Base-by-base conservation (phyloP, 2,329 filamentous ascomycete species). In the Arthrinium phaeospermum region DNA sequence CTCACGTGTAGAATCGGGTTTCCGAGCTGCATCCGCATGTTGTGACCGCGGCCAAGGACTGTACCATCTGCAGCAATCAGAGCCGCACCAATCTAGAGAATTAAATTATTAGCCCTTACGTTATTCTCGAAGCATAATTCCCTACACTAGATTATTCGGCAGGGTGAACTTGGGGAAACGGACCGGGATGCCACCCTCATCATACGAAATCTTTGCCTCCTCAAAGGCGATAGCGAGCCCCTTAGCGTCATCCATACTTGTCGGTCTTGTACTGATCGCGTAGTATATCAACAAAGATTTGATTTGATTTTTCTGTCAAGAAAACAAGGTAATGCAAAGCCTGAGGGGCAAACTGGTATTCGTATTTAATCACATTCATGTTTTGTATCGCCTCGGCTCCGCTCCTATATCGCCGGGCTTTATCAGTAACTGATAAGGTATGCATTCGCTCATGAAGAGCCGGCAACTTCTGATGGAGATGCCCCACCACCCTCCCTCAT, bases 1-100 rank as follows among this genome's bases (percentile, higher is more conserved):
- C 86, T 79, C 78, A 93, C 92, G 83, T 95, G 93, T 76, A 94
- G 86, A 49, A 91, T 93, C 4, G 92, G 86, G 78, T 91, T 93
- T 71, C 88, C 88, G 72, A 91, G 91, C 81, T 95, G 93, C 24
- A 94, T 89, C 71, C 93, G 87, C 90, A 92, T 90, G 78, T 95
- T 95, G 80, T 93, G 93, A 14, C 93, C 93, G 72, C 88, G 86
- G 24, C 93, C 93, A 5, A 95, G 85, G 53, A 95, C 89, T 74
- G 86, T 90, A 73, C 93, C 93, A 76, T 93, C 89, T 72, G 87
- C 88, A 51, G 89, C 88, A n/a, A 95, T 87, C 37, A 95, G 85
- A 24, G 84, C 86, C 22, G 87, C 86, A 53, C 87, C 87, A 71
- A 89, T 88, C 85, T 87, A 74, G 67, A n/a, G 27, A 5, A 1